These are phyloP conservation scores for Cladosporium sp. DNA, from an alignment of 2,329 filamentous ascomycete species.

Conservation along the genomic window DNA sequence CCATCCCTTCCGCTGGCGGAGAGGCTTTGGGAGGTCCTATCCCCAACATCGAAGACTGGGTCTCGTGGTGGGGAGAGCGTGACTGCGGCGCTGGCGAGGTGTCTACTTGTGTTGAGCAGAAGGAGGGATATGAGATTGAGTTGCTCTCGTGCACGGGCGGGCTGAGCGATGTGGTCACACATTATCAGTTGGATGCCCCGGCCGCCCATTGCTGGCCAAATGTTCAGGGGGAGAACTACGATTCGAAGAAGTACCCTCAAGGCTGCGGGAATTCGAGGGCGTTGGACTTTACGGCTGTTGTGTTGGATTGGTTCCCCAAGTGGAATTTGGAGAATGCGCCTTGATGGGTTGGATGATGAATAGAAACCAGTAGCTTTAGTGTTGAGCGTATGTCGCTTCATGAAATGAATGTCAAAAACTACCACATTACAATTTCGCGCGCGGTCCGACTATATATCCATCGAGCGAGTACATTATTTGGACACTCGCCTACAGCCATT, in stretches of 20 bases:
- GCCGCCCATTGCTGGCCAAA: conserved; percentile 46
- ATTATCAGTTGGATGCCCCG: conserved; percentile 44
- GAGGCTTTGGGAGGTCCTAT: conserved; percentile 21
- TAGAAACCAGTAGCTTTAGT: not conserved
- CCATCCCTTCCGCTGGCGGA: conserved; percentile 44
- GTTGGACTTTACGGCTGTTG: conserved; percentile 32
- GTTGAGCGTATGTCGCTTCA: not conserved
- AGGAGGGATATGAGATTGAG: conserved; percentile 35
- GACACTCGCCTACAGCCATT: not conserved
- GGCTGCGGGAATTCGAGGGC: conserved; percentile 21
- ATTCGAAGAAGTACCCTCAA: conserved; percentile 25
- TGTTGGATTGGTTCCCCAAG: conserved; percentile 32
- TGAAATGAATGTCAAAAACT: not conserved
- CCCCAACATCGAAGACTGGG: conserved; percentile 36
- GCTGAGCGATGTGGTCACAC: conserved; percentile 40
- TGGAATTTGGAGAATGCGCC: conserved; percentile 31
- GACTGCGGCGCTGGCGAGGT: conserved; percentile 34
- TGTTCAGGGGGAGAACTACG: conserved; percentile 26
- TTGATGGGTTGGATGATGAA: conserved; percentile 15
- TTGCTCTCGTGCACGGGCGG: conserved; percentile 34
- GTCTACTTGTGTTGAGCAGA: conserved; percentile 28
- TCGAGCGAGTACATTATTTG: not conserved
- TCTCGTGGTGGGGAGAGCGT: conserved; percentile 43
- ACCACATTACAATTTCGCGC: not conserved
- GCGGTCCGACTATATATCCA: not conserved